Conservation (phyloP, 116 monocot species). For the Zostera marina region DNA sequence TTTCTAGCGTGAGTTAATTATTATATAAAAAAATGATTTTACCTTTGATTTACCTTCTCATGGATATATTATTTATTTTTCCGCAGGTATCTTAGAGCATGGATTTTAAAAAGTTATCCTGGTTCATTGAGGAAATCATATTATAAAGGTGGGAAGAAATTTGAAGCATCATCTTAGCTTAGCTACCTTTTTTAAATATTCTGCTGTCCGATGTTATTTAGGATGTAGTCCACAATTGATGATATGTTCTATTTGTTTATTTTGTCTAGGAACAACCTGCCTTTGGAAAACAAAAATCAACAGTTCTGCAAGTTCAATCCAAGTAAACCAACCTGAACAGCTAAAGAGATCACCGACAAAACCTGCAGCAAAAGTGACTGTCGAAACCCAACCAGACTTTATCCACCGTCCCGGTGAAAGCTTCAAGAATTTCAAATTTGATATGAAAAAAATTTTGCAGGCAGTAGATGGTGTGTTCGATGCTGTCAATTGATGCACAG, state of each 20-base stretch:
- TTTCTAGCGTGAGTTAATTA: conserved; percentile 48
- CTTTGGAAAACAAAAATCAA: conserved; percentile 74
- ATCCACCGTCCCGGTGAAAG: conserved; percentile 59
- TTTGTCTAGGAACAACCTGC: conserved; percentile 21
- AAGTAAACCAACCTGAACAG: too few relatives aligned
- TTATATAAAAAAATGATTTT: conserved; percentile 3
- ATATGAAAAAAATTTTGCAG: conserved; percentile 41
- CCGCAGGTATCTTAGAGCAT: conserved; percentile 45
- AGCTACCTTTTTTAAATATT: neutral
- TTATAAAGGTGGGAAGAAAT: conserved; percentile 33
- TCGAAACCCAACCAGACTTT: conserved; percentile 17
- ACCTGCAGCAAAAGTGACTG: conserved; percentile 9
- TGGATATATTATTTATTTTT: neutral
- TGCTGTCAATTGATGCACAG: conserved; percentile 4
- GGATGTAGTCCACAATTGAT: neutral
- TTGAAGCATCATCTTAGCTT: neutral
- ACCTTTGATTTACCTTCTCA: neutral
- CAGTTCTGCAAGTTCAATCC: conserved; percentile 13
- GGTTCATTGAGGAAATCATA: conserved; percentile 29
- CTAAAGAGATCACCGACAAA: conserved; percentile 13
- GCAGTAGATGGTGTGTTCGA: conserved; percentile 41
- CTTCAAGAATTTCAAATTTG: conserved; percentile 82
- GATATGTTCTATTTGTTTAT: neutral
- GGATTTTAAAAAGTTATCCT: conserved; percentile 53
- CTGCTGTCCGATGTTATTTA: neutral